A percentile compares a stretch with the other conserved stretches of the same genome.
phyloP scores from a whole-genome alignment of 176 grass and related monocot species.

The Oropetium thomaeum region DNA sequence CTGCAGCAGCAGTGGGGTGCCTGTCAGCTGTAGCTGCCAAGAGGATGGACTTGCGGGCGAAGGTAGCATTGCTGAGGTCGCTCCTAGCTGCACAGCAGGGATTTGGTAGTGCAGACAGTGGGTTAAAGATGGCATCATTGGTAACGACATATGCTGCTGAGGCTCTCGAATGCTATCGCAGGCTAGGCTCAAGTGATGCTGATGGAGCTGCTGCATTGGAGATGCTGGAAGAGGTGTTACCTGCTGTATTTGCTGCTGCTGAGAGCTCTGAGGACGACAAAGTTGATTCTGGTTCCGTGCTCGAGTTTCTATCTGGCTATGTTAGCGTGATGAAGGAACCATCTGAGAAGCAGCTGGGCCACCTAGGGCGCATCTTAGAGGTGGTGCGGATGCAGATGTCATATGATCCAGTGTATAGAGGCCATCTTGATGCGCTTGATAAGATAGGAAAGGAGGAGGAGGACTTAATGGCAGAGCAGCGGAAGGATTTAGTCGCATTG shows the following conservation, averaged over 20 bases:
- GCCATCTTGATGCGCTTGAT: slow-evolving; percentile 76
- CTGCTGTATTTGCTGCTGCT: slow-evolving; percentile 74
- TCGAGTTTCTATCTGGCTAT: slow-evolving; percentile 83
- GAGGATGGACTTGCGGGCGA: slow-evolving; percentile 76
- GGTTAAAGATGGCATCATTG: slow-evolving; percentile 64
- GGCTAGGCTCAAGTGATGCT: slow-evolving; percentile 49
- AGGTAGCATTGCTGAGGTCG: slow-evolving; percentile 67
- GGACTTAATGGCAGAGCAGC: slow-evolving; percentile 73
- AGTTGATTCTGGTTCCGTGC: slow-evolving; percentile 59
- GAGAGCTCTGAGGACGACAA: slow-evolving; percentile 64
- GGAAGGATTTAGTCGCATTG: slow-evolving; percentile 77
- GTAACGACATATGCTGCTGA: slow-evolving; percentile 66
- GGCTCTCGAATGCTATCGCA: slow-evolving; percentile 73
- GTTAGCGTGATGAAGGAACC: slow-evolving; percentile 71
- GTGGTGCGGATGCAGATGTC: slow-evolving; percentile 68
- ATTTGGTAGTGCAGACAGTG: slow-evolving; percentile 45
- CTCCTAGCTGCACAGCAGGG: slow-evolving; percentile 52
- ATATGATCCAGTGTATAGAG: slow-evolving; percentile 71
- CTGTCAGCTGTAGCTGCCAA: slow-evolving; percentile 72
- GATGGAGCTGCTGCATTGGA: slow-evolving; percentile 59
- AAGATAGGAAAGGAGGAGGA: slow-evolving; percentile 93
- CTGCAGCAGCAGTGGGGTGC: slow-evolving; percentile 60
- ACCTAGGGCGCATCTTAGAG: slow-evolving; percentile 72
- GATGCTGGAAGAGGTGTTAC: slow-evolving; percentile 77
- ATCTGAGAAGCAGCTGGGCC: slow-evolving; percentile 64